A percentile compares a stretch with the other conserved stretches of the same genome.
These are phyloP conservation scores for Blepharisma stoltei DNA, from an alignment of 73 alveolate genomes.

Conservation along the genomic window DNA sequence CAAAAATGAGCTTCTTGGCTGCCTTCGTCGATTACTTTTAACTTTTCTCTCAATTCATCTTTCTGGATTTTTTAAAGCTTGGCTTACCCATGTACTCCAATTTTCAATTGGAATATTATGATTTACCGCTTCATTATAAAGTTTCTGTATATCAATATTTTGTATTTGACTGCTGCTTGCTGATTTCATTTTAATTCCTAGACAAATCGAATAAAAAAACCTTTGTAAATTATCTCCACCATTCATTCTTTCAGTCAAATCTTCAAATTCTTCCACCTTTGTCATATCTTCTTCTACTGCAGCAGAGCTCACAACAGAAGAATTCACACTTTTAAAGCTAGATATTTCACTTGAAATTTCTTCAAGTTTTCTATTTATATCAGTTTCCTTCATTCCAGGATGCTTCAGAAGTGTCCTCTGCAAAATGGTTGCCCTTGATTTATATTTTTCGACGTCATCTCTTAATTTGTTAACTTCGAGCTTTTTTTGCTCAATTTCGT, in stretches of 20 bases:
- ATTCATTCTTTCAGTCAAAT: too few species aligned
- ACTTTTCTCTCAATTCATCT: not conserved
- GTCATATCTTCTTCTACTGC: not conserved
- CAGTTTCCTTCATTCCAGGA: not conserved
- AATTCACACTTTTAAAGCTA: not conserved
- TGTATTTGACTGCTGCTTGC: not conserved
- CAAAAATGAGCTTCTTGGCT: constrained; percentile 7
- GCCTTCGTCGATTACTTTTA: not conserved
- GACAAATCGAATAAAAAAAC: constrained; percentile 12
- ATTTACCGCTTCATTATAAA: not conserved
- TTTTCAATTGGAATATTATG: not conserved
- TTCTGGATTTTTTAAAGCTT: not conserved
- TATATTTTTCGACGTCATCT: not conserved
- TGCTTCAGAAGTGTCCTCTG: not conserved
- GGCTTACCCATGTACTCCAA: not conserved
- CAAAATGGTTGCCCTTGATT: not conserved
- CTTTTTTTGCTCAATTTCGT: constrained; percentile 2
- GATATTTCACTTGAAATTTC: constrained; percentile 15
- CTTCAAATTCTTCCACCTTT: constrained; percentile 3
- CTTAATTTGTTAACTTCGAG: not conserved
- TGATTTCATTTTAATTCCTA: not conserved
- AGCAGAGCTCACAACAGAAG: not conserved
- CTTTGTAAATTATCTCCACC: not conserved
- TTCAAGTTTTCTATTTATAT: constrained; percentile 12
- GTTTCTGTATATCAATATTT: constrained; percentile 13